Evolutionary conservation across 345 rosid genomes (phyloP), one percentile per base, ranked within the genome.

Genomic region (Melaleuca alternifolia): DNA sequence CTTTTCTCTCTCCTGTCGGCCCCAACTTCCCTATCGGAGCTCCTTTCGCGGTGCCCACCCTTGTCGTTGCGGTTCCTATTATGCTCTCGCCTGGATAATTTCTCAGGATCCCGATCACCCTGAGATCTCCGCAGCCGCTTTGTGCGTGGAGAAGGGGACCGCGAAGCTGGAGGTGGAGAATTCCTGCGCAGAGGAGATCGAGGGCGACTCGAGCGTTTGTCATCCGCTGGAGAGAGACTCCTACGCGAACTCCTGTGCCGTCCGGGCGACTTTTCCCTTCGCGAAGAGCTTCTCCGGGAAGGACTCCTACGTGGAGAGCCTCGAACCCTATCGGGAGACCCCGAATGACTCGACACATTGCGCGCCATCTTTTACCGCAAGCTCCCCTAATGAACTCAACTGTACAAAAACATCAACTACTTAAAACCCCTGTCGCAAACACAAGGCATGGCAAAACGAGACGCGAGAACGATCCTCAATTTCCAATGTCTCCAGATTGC

Each of bases 61-160:
- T 89, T 93, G 81, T 93, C 94, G 87, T 81, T 89, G 18, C 87
- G 86, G 87, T 75, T 87, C 90, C 88, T 89, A 71, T 92, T 96
- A 50, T 79, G 86, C 46, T 93, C 96, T 81, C 92, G 92, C 82
- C 92, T 96, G 51, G 83, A 83, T 37, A 86, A 90, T 88, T 90
- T 91, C 86, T 91, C 94, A 84, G 54, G 88, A 59, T 90, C 95
- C 71, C 89, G 92, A 84, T 92, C 98, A 53, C 87, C 91, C 87
- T 91, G 92, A 51, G 91, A 91, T 89, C 92, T 92, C 89, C 91
- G 92, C 88, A 96, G 54, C 71, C 95, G 92, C 89, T 92, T 94
- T 5, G 95, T 92, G 50, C 91, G 92, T 1, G 95, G 98, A 83
- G 98, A 95, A 86, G 96, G 98, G 86, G 98, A 97, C 82, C 88